Percentiles rank a stretch among this genome's conserved stretches.
These are phyloP conservation scores for Metschnikowia orientalis DNA, from an alignment of 805 yeast genomes.

Conservation along the genomic window DNA sequence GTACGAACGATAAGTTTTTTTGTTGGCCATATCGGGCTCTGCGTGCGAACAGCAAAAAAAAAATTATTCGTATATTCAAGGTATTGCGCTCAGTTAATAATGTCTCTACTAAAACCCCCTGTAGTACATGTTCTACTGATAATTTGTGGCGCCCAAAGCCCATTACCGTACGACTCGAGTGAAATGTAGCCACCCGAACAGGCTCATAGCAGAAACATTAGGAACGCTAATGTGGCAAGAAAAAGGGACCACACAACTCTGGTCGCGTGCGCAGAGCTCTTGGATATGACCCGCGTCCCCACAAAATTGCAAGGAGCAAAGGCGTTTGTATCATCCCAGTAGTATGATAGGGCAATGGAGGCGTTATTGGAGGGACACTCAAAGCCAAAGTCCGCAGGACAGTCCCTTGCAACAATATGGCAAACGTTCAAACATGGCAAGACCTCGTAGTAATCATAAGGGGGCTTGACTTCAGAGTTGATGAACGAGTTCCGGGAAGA, in stretches of 20 bases:
- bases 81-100: too few species aligned
- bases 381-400: slow-evolving; percentile 76
- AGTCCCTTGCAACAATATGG: slow-evolving; percentile 70
- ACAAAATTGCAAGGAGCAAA: slow-evolving; percentile 37
- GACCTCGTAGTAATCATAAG: slow-evolving; percentile 68
- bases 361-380: slow-evolving; percentile 55
- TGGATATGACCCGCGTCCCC: too few species aligned
- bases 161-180: too few species aligned
- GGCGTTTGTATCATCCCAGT: slow-evolving; percentile 30
- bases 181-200: too few species aligned
- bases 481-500: slow-evolving; percentile 60
- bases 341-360: slow-evolving; percentile 39
- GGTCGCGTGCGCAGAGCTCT: too few species aligned
- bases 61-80: too few species aligned
- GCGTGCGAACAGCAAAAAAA: not conserved
- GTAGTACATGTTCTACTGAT: too few species aligned
- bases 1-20: slow-evolving; percentile 25
- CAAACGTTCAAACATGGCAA: slow-evolving; percentile 85
- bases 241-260: too few species aligned
- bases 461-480: slow-evolving; percentile 46
- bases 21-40: not conserved
- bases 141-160: too few species aligned
- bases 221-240: too few species aligned
- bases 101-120: too few species aligned
- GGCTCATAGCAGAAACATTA: too few species aligned